A percentile compares a stretch with the other conserved stretches of the same genome.
These are phyloP conservation scores for Pythium dissimile DNA, from an alignment of 352 stramenopile genomes.

Conservation along the genomic window DNA sequence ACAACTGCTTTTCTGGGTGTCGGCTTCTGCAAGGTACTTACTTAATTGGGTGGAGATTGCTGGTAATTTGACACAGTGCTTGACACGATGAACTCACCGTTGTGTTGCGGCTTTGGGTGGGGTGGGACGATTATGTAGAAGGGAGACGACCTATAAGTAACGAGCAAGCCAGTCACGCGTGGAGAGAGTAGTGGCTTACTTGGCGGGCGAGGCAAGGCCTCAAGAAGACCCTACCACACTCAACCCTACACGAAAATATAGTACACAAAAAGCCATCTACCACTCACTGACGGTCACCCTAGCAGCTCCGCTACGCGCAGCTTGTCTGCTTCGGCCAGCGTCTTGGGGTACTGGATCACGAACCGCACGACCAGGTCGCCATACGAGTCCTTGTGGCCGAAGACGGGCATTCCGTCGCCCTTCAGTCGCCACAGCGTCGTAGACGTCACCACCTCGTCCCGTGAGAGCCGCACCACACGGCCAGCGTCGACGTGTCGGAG, in stretches of 20 bases:
- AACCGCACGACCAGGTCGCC: conserved; percentile 91
- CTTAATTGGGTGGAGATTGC: too few relatives aligned
- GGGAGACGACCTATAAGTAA: too few relatives aligned
- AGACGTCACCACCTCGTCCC: conserved; percentile 77
- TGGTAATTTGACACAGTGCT: not conserved
- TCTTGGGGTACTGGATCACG: conserved; percentile 88
- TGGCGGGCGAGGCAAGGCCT: too few relatives aligned
- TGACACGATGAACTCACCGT: too few relatives aligned
- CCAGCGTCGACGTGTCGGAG: conserved; percentile 91
- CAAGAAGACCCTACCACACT: too few relatives aligned
- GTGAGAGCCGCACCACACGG: conserved; percentile 70
- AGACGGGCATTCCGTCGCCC: conserved; percentile 90
- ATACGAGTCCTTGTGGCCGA: conserved; percentile 41
- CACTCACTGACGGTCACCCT: not conserved
- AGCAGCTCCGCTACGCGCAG: conserved; percentile 9
- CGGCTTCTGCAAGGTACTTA: not conserved
- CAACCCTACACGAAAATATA: conserved; percentile 1
- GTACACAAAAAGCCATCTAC: not conserved
- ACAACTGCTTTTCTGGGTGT: too few relatives aligned
- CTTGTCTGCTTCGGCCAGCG: conserved; percentile 24
- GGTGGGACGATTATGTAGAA: not conserved
- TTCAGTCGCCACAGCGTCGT: conserved; percentile 79
- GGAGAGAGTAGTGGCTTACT: not conserved
- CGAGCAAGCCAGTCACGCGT: too few relatives aligned
- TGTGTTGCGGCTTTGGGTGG: too few relatives aligned